Conservation (phyloP, 2,329 filamentous ascomycete species). For the Diaporthe sp. region DNA sequence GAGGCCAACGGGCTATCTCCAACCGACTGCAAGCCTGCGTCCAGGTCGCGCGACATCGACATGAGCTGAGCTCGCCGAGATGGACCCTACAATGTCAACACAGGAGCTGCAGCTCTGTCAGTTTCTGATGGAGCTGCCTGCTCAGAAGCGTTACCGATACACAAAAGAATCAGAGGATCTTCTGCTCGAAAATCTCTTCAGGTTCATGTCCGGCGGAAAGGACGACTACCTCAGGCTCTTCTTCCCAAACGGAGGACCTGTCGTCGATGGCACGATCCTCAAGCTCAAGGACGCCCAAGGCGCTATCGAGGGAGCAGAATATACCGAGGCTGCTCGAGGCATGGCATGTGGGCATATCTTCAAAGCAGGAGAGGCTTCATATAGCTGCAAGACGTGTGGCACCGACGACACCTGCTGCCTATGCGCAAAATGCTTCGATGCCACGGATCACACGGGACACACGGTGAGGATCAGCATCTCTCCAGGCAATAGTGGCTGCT, state of each 20-base stretch:
- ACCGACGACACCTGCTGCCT: constrained; percentile 96
- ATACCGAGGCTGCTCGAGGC: constrained; percentile 90
- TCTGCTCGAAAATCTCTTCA: constrained; percentile 86
- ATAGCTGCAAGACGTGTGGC: constrained; percentile 93
- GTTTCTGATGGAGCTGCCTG: constrained; percentile 83
- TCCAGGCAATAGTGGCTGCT: constrained; percentile 93
- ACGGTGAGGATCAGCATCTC: constrained; percentile 91
- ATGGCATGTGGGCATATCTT: constrained; percentile 98
- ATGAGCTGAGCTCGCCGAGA: constrained; percentile 48
- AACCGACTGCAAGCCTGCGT: background rate
- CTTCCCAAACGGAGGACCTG: constrained; percentile 82
- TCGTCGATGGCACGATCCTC: constrained; percentile 68
- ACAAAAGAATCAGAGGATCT: constrained; percentile 77
- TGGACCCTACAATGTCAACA: constrained; percentile 70
- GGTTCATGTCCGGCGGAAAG: constrained; percentile 83
- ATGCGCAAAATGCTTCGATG: constrained; percentile 93
- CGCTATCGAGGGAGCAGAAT: constrained; percentile 93
- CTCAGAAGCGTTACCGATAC: constrained; percentile 81
- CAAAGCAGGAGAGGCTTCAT: constrained; percentile 92
- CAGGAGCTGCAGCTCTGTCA: constrained; percentile 88
- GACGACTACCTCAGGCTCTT: constrained; percentile 82
- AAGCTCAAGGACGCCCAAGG: constrained; percentile 91
- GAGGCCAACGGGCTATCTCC: background rate
- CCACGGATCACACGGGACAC: constrained; percentile 94
- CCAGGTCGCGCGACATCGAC: constrained; percentile 9